These are phyloP conservation scores for Flammula alnicola DNA, from an alignment of 1,284 basidiomycete genomes.

Conservation along the genomic window DNA sequence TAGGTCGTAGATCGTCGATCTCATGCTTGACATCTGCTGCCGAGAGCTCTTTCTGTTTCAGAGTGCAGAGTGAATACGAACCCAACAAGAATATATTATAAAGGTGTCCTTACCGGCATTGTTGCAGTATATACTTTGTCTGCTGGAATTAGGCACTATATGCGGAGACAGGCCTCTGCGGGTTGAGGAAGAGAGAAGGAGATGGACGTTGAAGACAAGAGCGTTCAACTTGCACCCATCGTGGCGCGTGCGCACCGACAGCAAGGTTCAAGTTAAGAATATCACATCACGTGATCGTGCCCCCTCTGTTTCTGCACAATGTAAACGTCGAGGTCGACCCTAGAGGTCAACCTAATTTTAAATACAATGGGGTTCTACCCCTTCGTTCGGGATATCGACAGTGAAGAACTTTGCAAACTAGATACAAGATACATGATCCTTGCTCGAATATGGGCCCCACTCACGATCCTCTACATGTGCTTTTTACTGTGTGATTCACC, in stretches of 20 bases:
- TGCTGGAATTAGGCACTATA: too few species aligned
- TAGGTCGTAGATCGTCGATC: constrained; percentile 38
- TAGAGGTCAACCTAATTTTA: too few species aligned
- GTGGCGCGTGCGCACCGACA: too few species aligned
- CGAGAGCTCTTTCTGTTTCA: constrained; percentile 6
- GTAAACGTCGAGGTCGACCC: too few species aligned
- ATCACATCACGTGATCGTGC: constrained; percentile 1
- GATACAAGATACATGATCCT: too few species aligned
- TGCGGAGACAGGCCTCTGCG: too few species aligned
- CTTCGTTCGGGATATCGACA: too few species aligned
- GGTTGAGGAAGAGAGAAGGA: neutral
- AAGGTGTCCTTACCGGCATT: neutral
- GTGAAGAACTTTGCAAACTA: too few species aligned
- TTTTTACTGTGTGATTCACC: constrained; percentile 4
- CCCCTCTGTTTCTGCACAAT: too few species aligned
- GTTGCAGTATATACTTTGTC: neutral
- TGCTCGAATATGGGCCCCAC: too few species aligned
- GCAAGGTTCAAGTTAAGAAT: too few species aligned
- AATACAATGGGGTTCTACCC: too few species aligned
- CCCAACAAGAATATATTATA: neutral
- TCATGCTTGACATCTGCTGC: constrained; percentile 25
- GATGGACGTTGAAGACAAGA: neutral
- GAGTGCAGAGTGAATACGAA: neutral
- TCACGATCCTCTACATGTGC: constrained; percentile 1
- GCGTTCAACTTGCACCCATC: neutral